Evolutionary conservation across 192 early-diverging fungal genomes (phyloP).

Genomic region (Coemansia sp.): DNA sequence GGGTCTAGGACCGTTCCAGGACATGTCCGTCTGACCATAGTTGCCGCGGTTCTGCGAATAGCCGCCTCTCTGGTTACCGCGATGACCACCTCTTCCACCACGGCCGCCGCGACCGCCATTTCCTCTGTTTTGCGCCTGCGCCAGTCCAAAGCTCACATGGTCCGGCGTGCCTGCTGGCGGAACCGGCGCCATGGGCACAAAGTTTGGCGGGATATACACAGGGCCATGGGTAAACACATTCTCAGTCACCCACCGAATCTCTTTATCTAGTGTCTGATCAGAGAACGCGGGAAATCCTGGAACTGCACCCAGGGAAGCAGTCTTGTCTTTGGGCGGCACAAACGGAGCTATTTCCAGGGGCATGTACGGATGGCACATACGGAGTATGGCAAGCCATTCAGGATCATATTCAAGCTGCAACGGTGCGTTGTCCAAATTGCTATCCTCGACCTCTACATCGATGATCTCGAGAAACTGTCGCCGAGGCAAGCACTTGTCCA

Average conservation of each 20-base stretch:
- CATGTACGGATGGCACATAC: constrained; percentile 61
- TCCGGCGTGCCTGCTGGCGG: constrained; percentile 43
- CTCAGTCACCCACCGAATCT: constrained; percentile 64
- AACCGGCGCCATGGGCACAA: constrained; percentile 68
- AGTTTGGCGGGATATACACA: constrained; percentile 76
- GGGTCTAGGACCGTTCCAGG: constrained; percentile 24
- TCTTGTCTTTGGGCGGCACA: constrained; percentile 42
- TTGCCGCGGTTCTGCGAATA: not conserved
- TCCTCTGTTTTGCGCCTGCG: constrained; percentile 9
- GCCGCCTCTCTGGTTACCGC: constrained; percentile 13
- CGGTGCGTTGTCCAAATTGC: constrained; percentile 29
- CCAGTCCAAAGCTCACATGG: constrained; percentile 39
- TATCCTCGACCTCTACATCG: constrained; percentile 58
- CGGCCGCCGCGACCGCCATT: constrained; percentile 16
- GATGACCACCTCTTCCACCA: not conserved
- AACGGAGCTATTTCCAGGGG: constrained; percentile 55
- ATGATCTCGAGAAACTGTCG: constrained; percentile 81
- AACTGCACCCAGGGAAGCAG: constrained; percentile 46
- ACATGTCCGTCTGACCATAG: constrained; percentile 3
- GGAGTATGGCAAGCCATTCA: constrained; percentile 80
- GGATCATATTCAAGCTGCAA: constrained; percentile 77
- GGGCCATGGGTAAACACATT: constrained; percentile 58
- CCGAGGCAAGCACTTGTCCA: constrained; percentile 90
- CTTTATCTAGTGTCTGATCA: constrained; percentile 57
- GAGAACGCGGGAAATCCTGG: constrained; percentile 19